phyloP scores from a whole-genome alignment of 2,329 filamentous ascomycete genomes.

The Monilinia vaccinii-corymbosi region DNA sequence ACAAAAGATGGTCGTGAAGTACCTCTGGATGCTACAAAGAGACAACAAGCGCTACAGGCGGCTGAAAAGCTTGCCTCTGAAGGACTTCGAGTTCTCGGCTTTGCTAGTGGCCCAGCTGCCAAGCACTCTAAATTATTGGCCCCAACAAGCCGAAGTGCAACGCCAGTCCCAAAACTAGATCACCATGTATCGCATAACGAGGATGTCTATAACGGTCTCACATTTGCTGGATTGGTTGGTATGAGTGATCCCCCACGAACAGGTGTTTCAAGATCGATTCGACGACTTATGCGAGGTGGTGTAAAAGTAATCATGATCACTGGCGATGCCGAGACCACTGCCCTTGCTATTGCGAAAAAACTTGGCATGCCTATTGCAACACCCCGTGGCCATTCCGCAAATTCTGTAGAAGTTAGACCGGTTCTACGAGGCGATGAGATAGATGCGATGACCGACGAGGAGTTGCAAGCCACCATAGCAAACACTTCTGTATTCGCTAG shows the following conservation, averaged over 20 bases:
- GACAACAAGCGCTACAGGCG: constrained; percentile 65
- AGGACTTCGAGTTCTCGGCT: constrained; percentile 82
- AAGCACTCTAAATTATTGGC: constrained; percentile 36
- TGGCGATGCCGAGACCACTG: constrained; percentile 90
- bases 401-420: constrained; percentile 52
- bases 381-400: constrained; percentile 41
- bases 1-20: constrained; percentile 80
- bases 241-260: constrained; percentile 96
- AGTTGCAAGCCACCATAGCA: constrained; percentile 75
- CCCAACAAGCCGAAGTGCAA: constrained; percentile 39
- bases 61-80: constrained; percentile 82
- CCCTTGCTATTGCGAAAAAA: constrained; percentile 85
- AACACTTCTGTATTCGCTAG: constrained; percentile 92
- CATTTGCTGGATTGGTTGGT: constrained; percentile 85
- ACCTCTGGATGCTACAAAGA: constrained; percentile 67
- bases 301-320: constrained; percentile 99
- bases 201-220: constrained; percentile 71
- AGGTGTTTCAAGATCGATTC: constrained; percentile 81
- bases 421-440: constrained; percentile 86
- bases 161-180: constrained; percentile 34
- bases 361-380: constrained; percentile 79
- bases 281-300: constrained; percentile 82
- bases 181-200: constrained; percentile 42
- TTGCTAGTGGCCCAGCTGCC: constrained; percentile 71
- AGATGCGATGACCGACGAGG: constrained; percentile 81